Evolutionary conservation across 2,329 filamentous ascomycete genomes (phyloP).

Genomic region (Aulographum hederae): DNA sequence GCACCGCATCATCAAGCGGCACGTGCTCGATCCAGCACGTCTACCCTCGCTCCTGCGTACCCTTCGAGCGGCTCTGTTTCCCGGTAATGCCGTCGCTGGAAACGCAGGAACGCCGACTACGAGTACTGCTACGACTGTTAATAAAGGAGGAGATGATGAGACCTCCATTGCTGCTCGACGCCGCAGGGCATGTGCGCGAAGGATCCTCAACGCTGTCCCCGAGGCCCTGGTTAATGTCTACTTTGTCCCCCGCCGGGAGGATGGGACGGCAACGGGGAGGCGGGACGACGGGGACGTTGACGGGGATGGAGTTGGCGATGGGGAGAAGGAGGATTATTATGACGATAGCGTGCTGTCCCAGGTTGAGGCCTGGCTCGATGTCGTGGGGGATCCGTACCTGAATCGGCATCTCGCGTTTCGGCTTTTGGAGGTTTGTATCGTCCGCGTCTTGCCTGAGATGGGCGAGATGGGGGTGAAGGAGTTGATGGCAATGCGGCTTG

Average conservation of each 20-base stretch:
- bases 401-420: slow-evolving; percentile 85
- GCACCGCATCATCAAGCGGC: too few species aligned
- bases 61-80: slow-evolving; percentile 65
- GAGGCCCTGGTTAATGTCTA: slow-evolving; percentile 6
- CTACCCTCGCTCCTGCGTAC: slow-evolving; percentile 38
- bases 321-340: slow-evolving; percentile 32
- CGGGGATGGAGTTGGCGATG: slow-evolving; percentile 18
- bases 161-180: slow-evolving; percentile 44
- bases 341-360: slow-evolving; percentile 44
- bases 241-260: slow-evolving; percentile 11
- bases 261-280: slow-evolving; percentile 7
- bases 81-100: slow-evolving; percentile 59
- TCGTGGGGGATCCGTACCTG: slow-evolving; percentile 68
- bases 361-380: slow-evolving; percentile 42
- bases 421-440: slow-evolving; percentile 64
- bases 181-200: slow-evolving; percentile 47
- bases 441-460: slow-evolving; percentile 71
- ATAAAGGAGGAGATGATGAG: too few species aligned
- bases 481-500: slow-evolving; percentile 54
- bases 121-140: too few species aligned
- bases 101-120: slow-evolving; percentile 40
- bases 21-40: slow-evolving; percentile 22
- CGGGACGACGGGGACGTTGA: slow-evolving; percentile 12
- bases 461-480: slow-evolving; percentile 51
- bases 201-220: slow-evolving; percentile 22